Percentiles rank a stretch among this genome's conserved stretches.
phyloP scores from a whole-genome alignment of 176 grass and related monocot species.

The Rhynchospora breviuscula region DNA sequence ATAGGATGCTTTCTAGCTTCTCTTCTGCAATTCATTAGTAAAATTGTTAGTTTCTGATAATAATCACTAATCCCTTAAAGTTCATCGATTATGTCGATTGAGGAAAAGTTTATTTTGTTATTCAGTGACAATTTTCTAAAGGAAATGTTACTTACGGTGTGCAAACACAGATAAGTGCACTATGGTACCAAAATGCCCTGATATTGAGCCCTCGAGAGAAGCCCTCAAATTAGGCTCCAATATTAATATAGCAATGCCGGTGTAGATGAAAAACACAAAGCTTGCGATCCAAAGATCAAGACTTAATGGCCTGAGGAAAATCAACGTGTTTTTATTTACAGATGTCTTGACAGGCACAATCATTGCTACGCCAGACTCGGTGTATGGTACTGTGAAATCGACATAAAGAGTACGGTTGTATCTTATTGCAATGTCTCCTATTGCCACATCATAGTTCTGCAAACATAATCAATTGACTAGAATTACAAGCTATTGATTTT shows the following conservation, averaged over 20 bases:
- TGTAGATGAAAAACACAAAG: conserved; percentile 35
- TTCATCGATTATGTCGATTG: not conserved
- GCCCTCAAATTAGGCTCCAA: conserved; percentile 23
- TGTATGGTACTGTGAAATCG: conserved; percentile 49
- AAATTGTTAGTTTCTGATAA: not conserved
- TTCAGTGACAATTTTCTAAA: not conserved
- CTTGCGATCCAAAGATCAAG: conserved; percentile 27
- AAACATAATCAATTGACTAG: not conserved
- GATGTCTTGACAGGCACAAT: conserved; percentile 30
- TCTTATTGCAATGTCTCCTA: conserved; percentile 41
- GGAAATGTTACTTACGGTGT: not conserved
- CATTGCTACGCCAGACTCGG: conserved; percentile 39
- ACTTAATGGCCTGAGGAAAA: conserved; percentile 38
- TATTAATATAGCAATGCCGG: conserved; percentile 34
- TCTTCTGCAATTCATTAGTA: conserved; percentile 29
- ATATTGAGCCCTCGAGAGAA: not conserved
- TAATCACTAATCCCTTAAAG: not conserved
- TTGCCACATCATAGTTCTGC: conserved; percentile 21
- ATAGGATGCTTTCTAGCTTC: conserved; percentile 36
- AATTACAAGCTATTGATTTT: not conserved
- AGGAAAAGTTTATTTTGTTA: not conserved
- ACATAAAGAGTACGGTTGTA: conserved; percentile 34
- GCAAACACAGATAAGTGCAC: not conserved
- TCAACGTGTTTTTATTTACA: conserved; percentile 19
- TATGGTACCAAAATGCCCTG: not conserved